A percentile compares a stretch with the other conserved stretches of the same genome.
These are phyloP conservation scores for Plantago ovata DNA, from an alignment of 257 asterid genomes.

Conservation along the genomic window DNA sequence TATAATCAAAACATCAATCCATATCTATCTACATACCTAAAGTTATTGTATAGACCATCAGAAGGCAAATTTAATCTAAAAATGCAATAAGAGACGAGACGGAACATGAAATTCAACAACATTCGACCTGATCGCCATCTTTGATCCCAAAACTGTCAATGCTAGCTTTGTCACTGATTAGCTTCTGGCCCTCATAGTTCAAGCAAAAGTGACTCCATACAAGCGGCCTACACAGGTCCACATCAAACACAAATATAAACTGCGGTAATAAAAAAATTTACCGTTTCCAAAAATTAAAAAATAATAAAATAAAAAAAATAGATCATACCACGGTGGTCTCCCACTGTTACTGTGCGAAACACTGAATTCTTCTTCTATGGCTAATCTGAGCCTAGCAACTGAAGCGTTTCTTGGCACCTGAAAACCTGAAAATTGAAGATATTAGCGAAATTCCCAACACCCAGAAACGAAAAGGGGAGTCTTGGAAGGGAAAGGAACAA, in stretches of 20 bases:
- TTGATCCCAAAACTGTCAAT: constrained; percentile 52
- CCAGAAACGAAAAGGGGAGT: background rate
- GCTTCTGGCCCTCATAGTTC: constrained; percentile 54
- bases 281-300: background rate
- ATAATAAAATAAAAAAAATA: background rate
- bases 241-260: too few relatives aligned
- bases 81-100: too few relatives aligned
- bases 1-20: too few relatives aligned
- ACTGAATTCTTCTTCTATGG: constrained; percentile 45
- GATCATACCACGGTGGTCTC: constrained; percentile 38
- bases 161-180: constrained; percentile 48
- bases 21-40: too few relatives aligned
- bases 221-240: constrained; percentile 61
- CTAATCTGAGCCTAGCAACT: constrained; percentile 36
- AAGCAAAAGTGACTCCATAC: constrained; percentile 90
- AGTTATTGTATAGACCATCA: too few relatives aligned
- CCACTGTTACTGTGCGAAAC: constrained; percentile 28
- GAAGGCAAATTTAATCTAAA: too few relatives aligned
- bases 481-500: too few relatives aligned
- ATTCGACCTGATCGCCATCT: constrained; percentile 75
- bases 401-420: constrained; percentile 54
- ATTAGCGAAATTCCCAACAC: background rate
- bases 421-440: constrained; percentile 32
- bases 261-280: too few relatives aligned
- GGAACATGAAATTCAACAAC: background rate